Base-by-base conservation (phyloP, 208 protist genomes). In the Angomonas deanei region DNA sequence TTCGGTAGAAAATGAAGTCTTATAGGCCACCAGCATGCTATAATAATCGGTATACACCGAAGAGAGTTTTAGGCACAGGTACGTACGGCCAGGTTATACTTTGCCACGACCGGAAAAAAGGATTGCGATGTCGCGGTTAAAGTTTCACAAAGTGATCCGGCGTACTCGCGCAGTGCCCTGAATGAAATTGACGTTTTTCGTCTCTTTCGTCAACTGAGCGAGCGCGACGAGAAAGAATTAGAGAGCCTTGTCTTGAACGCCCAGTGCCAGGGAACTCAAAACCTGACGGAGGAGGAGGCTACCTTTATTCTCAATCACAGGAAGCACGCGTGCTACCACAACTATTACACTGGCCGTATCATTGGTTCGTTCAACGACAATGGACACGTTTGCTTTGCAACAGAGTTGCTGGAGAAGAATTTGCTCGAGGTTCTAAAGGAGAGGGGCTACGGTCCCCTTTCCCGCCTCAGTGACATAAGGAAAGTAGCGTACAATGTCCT, bases 81-180 rank as follows among this genome's bases (percentile, higher is more conserved):
- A 96, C 91, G 3, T 98, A 97, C 64, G 95, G 95, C 6, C 86
- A 95, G 58, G 93, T 97, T 19, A 64, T 95, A 1, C 76, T 52
- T 17, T 97, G 92, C 69, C 59, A 70, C 28, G 97, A 99, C 68
- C n/a, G 74, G 91, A 33, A 72, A 84, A 61, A 91, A 58, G 4
- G 66, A 84, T 26, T 39, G 67, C 33, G 36, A 90, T 8, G 86
- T 96, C 0, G 93, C 93, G 5, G 69, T 97, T 11, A 96, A 96
- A 72, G 76, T 96, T 26, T 68, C 92, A 27, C 81, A 92, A 42
- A 72, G 75, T 13, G 86, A 96, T 28, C 61, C 70, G 0, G 85
- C 80, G 8, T 97, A 96, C 66, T 79, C 78, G 56, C 86, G 82
- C 32, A 82, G 85, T 58, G 88, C 90, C 17, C 64, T 92, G 33